These are phyloP conservation scores for Hypholoma fasciculare DNA, from an alignment of 768 basidiomycete genomes.

Conservation along the genomic window DNA sequence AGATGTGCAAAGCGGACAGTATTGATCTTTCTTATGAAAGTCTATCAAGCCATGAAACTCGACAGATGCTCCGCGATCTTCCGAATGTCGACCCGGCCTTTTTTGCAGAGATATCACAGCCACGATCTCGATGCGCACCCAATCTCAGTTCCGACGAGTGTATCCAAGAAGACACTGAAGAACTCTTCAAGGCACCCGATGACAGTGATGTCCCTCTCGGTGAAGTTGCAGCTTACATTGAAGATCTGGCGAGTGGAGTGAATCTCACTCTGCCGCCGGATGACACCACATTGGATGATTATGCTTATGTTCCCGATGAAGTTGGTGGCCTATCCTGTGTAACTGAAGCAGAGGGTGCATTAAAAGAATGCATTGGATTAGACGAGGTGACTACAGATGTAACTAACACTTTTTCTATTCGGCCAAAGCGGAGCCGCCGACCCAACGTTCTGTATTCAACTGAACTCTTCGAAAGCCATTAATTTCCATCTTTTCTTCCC, in stretches of 20 bases:
- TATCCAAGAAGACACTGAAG: not conserved
- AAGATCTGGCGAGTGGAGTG: not conserved
- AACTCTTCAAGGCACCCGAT: not conserved
- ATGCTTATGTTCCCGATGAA: not conserved
- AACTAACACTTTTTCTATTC: not conserved
- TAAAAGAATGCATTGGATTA: not conserved
- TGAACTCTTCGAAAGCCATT: not conserved
- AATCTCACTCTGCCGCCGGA: no score
- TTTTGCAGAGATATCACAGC: conserved; percentile 14
- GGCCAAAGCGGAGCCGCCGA: not conserved
- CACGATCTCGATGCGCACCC: not conserved
- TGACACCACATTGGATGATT: no score
- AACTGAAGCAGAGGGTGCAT: not conserved
- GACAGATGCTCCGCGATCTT: conserved; percentile 14
- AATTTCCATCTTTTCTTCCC: not conserved
- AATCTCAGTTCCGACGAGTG: not conserved
- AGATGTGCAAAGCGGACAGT: conserved; percentile 16
- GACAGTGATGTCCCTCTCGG: not conserved
- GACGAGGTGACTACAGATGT: no score
- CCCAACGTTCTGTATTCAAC: not conserved
- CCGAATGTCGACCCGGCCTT: conserved; percentile 13
- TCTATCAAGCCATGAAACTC: conserved; percentile 18
- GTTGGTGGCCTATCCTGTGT: not conserved
- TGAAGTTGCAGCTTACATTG: not conserved
- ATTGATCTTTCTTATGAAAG: conserved; percentile 26